Evolutionary conservation across 2,329 filamentous ascomycete genomes (phyloP).

Genomic region (Coleophoma crateriformis): DNA sequence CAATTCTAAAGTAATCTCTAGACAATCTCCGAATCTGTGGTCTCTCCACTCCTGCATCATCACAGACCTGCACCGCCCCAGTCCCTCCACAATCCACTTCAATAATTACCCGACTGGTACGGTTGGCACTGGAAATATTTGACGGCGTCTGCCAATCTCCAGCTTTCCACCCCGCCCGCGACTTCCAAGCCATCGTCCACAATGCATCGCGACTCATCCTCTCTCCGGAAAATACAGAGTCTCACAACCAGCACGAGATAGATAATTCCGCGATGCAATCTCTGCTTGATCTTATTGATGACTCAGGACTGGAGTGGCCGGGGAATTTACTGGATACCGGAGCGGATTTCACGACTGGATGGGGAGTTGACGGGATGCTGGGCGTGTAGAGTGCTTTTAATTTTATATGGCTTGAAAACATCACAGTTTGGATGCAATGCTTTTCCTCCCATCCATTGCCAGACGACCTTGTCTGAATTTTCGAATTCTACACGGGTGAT

Average conservation of each 20-base stretch:
- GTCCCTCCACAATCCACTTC: not conserved
- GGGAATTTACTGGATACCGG: not conserved
- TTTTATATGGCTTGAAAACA: not conserved
- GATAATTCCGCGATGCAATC: not conserved
- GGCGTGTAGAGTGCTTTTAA: not conserved
- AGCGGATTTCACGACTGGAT: not conserved
- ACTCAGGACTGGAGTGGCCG: not conserved
- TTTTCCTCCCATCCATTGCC: not conserved
- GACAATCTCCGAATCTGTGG: not conserved
- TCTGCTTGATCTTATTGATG: not conserved
- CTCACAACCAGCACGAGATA: not conserved
- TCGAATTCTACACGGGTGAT: not conserved
- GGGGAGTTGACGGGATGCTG: not conserved
- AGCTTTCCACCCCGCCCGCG: not conserved
- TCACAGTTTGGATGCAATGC: not conserved
- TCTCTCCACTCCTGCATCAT: not conserved
- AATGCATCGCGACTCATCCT: not conserved
- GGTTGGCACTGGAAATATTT: not conserved
- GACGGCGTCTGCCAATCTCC: not conserved
- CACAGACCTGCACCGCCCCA: not conserved
- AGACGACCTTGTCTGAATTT: not conserved
- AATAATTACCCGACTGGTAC: not conserved
- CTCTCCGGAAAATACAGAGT: not conserved
- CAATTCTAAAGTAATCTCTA: not conserved
- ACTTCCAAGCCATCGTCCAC: not conserved